These are phyloP conservation scores for Globisporangium alternatum DNA, from an alignment of 352 stramenopile species.

Conservation along the genomic window DNA sequence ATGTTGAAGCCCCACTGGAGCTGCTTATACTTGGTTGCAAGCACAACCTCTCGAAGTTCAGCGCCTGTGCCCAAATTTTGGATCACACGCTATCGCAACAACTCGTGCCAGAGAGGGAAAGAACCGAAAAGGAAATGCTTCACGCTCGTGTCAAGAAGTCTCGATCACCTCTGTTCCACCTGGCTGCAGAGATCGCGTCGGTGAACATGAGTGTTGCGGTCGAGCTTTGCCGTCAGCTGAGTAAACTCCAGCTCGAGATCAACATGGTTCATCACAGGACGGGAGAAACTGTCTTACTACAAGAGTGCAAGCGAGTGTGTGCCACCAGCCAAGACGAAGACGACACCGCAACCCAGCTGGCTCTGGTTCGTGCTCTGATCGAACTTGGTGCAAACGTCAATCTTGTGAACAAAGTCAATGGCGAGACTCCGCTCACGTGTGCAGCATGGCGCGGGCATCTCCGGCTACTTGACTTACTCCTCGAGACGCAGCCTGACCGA, in stretches of 20 bases:
- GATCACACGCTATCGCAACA: neutral
- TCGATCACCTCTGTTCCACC: constrained; percentile 36
- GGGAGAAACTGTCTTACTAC: constrained; percentile 42
- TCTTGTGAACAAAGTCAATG: constrained; percentile 42
- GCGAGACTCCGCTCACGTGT: constrained; percentile 51
- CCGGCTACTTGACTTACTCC: constrained; percentile 40
- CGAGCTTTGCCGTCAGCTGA: constrained; percentile 45
- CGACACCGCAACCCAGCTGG: constrained; percentile 23
- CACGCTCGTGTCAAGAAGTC: constrained; percentile 22
- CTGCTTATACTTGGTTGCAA: constrained; percentile 25
- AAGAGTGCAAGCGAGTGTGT: constrained; percentile 61
- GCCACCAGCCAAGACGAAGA: neutral
- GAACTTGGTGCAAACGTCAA: constrained; percentile 55
- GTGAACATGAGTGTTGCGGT: constrained; percentile 49
- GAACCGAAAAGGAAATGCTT: neutral
- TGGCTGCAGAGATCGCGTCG: constrained; percentile 39
- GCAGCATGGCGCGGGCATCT: constrained; percentile 50
- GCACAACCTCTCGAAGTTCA: neutral
- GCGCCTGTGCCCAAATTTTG: constrained; percentile 21
- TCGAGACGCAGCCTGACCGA: constrained; percentile 43
- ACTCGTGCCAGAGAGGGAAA: neutral
- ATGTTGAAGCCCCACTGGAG: constrained; percentile 27
- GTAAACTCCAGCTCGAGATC: constrained; percentile 41
- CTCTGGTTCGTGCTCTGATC: constrained; percentile 41
- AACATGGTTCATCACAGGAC: constrained; percentile 39